phyloP scores from a whole-genome alignment of 2,329 filamentous ascomycete species.

The Colletotrichum tropicale region DNA sequence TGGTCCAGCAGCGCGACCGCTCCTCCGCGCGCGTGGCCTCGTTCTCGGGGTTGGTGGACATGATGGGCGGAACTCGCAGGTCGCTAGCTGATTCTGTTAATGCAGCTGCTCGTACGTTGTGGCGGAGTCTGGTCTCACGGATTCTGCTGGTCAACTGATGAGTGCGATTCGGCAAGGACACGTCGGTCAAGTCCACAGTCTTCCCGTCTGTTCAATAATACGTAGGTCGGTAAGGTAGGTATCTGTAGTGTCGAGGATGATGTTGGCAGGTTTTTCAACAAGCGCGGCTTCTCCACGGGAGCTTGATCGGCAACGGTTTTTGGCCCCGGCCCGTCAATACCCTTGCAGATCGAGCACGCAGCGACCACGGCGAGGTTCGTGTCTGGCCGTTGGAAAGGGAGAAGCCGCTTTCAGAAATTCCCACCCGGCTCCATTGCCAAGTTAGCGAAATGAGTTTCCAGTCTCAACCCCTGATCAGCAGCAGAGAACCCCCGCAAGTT shows the following conservation, averaged over 20 bases:
- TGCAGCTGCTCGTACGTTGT: neutral
- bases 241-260: neutral
- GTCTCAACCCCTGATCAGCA: neutral
- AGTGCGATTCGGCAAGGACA: neutral
- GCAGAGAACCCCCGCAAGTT: neutral
- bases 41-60: neutral
- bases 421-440: neutral
- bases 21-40: neutral
- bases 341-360: neutral
- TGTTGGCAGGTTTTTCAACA: neutral
- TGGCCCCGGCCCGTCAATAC: neutral
- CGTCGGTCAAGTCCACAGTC: neutral
- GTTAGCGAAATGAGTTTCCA: neutral
- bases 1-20: neutral
- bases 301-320: neutral
- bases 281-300: neutral
- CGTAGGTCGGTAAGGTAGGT: no score
- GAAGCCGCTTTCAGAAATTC: neutral
- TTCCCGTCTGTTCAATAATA: neutral
- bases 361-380: neutral
- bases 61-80: neutral
- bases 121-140: neutral
- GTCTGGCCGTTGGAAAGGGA: neutral
- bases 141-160: neutral
- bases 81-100: neutral